Evolutionary conservation across 441 rosid genomes (phyloP), one percentile per base, ranked within the genome.

Genomic region (Mallotus repandus): DNA sequence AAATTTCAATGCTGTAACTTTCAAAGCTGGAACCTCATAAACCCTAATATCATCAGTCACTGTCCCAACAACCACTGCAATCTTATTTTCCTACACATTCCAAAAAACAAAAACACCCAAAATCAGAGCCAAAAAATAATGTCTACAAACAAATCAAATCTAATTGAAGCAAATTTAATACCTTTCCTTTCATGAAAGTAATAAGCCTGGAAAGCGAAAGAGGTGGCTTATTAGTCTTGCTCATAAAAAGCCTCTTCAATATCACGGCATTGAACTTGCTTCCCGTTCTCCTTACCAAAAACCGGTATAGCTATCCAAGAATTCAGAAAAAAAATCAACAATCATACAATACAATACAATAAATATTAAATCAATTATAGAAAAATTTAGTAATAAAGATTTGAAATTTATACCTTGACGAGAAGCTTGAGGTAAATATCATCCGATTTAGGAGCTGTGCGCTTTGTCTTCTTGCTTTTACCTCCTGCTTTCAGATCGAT

Each of bases 211-310:
- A 91, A 15, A 95, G 94, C 32, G 98, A 95, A 19, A 93, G 87
- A 5, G 97, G 96, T 16, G 98, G 72, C 84, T 89, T 92, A 90
- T 95, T 92, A 65, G 85, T 87, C 84, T 88, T 93, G 87, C 99
- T 95, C 99, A 93, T 95, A 74, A 91, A 95, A 60, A 95, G 77
- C 73, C 98, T 88, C 89, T 93, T 95, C 84, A 95, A 73, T 14
- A 95, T 86, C 83, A 95, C 99, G 0, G 87, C 91, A 84, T 91
- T 89, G 91, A 93, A 95, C 78, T 86, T 91, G 87, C 99, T 95
- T 2, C 85, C 83, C 0, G 97, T 93, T 76, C 99, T 91, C 84
- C 99, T 86, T 32, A 89, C 98, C 58, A 95, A 76, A 82, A 95
- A 95, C 29, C 95, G 86, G 77, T 93, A 95, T 49, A 95, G 83